phyloP scores from a whole-genome alignment of 202 grass and related monocot species.

The Eragrostis tef region DNA sequence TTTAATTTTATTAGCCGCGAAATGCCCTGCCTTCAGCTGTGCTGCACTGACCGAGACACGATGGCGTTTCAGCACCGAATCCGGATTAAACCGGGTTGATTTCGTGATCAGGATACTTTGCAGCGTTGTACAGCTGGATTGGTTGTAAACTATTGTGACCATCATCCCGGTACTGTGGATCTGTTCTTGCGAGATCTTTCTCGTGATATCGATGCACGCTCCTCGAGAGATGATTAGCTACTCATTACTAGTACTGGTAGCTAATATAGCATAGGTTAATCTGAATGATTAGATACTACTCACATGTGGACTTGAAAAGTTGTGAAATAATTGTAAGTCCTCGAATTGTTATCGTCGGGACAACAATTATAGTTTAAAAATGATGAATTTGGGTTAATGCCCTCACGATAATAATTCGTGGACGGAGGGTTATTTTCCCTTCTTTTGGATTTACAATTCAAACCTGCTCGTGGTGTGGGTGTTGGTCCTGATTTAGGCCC shows the following conservation, averaged over 20 bases:
- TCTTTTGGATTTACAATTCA: too few relatives aligned
- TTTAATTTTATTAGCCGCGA: too few relatives aligned
- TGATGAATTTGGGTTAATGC: too few relatives aligned
- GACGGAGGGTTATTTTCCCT: too few relatives aligned
- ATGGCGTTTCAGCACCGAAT: slow-evolving; percentile 42
- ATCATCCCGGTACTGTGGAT: slow-evolving; percentile 13
- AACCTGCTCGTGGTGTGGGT: too few relatives aligned
- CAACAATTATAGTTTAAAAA: too few relatives aligned
- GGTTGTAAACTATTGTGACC: not conserved
- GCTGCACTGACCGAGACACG: slow-evolving; percentile 35
- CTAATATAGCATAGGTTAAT: not conserved
- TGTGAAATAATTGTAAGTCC: too few relatives aligned
- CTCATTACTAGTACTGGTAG: not conserved
- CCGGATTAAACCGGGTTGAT: slow-evolving; percentile 23
- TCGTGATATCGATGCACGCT: slow-evolving; percentile 46
- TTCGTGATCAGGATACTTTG: slow-evolving; percentile 37
- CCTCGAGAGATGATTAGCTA: slow-evolving; percentile 5
- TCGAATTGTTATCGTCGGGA: too few relatives aligned
- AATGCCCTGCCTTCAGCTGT: not conserved
- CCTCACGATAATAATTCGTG: too few relatives aligned
- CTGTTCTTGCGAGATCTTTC: slow-evolving; percentile 40
- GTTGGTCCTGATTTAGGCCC: too few relatives aligned
- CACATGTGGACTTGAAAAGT: too few relatives aligned
- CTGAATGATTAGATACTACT: not conserved
- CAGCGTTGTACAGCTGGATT: not conserved